Evolutionary conservation across 352 stramenopile species (phyloP).

Genomic region (Phytopythium sindhum): DNA sequence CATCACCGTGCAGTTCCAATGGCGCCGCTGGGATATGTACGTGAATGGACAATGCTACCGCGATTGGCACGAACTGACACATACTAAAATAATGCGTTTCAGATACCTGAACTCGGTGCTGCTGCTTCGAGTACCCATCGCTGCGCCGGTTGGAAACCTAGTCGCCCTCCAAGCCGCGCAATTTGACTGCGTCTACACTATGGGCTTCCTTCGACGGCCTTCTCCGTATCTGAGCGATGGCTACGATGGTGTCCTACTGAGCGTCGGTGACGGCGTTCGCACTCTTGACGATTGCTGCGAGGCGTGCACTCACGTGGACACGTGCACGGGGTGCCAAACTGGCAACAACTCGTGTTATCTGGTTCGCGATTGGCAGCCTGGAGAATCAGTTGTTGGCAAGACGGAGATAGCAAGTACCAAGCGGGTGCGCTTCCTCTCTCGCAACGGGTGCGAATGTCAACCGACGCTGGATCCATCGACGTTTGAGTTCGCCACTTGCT

Average conservation of each 20-base stretch:
- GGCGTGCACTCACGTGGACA: constrained; percentile 8
- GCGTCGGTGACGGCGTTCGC: background rate
- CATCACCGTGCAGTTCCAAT: constrained; percentile 13
- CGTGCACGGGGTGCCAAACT: constrained; percentile 12
- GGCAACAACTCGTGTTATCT: constrained; percentile 8
- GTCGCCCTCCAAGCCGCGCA: background rate
- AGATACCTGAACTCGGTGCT: background rate
- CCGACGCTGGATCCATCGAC: constrained; percentile 7
- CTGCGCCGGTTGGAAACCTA: background rate
- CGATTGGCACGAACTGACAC: background rate
- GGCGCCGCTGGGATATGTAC: constrained; percentile 15
- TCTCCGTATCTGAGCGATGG: background rate
- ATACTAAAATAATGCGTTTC: background rate
- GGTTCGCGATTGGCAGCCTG: constrained; percentile 13
- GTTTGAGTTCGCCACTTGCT: constrained; percentile 17
- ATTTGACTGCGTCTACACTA: constrained; percentile 20
- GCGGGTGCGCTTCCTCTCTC: constrained; percentile 16
- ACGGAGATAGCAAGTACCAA: background rate
- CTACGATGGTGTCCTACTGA: constrained; percentile 9
- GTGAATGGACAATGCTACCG: background rate
- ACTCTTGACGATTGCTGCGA: constrained; percentile 10
- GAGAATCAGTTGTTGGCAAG: background rate
- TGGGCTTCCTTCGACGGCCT: constrained; percentile 4
- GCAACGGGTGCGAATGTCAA: constrained; percentile 25
- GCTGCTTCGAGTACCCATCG: background rate